Base-by-base conservation (phyloP, 2,329 filamentous ascomycete species). In the Aspergillus intermedius region DNA sequence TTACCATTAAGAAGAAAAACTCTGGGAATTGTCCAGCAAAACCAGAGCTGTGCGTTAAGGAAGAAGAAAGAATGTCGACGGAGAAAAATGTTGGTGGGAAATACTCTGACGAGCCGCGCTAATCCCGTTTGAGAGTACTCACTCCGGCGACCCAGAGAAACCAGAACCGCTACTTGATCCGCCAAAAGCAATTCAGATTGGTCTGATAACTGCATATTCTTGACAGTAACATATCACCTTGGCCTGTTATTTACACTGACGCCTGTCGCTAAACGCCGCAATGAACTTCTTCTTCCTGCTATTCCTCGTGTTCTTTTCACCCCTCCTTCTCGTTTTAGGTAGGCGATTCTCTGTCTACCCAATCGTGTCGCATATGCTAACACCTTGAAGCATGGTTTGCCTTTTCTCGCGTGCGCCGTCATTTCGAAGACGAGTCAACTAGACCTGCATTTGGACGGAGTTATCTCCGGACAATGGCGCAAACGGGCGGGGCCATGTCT, bases 381-480 rank as follows among this genome's bases (percentile, higher is more conserved):
- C 56, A 58, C 41, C 35, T 9, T 39, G 48, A 51, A 69, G 77
- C 64, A 35, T 79, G 75, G 57, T 73, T 81, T 40, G 75, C 73
- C 35, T 63, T 80, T 34, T 80, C 78, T 2, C 67, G 71, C 30
- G 71, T 81, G 54, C 37, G 37, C 17, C 17, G 17, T 21, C 10
- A 21, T 5, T 12, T 40, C 7, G 75, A 77, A 44, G 71, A 68
- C 25, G 71, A 75, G 46, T 70, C 68, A 17, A 59, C 71, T 39
- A 71, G 72, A 47, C 66, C 72, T 44, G 73, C 74, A 2, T 83
- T 79, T 55, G 79, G 77, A 37, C 70, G 75, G 44, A 74, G 74
- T 53, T 82, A 82, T 55, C 75, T 79, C 39, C 72, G 77, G 40
- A 75, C 74, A 12, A 76, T 83, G 65, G 75, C 76, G n/a, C 75